These are phyloP conservation scores for Venustampulla echinocandica DNA, from an alignment of 495 filamentous ascomycete genomes.

Conservation along the genomic window DNA sequence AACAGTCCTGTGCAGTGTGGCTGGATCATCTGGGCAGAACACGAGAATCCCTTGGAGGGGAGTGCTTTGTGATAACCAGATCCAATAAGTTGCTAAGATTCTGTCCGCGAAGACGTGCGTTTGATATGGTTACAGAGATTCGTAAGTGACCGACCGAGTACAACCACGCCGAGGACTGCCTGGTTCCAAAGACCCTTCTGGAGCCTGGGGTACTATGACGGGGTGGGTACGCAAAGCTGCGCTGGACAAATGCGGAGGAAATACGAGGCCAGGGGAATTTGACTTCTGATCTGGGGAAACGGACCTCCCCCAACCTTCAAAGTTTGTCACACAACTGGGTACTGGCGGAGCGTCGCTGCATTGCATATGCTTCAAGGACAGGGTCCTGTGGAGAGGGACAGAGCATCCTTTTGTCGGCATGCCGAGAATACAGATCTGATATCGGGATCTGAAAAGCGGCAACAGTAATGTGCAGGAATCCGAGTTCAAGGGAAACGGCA, in stretches of 20 bases:
- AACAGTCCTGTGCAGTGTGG: slow-evolving; percentile 6
- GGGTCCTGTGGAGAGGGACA: neutral
- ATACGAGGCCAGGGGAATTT: neutral
- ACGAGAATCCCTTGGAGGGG: slow-evolving; percentile 13
- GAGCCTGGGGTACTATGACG: too few species aligned
- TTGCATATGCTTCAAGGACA: neutral
- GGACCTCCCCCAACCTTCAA: neutral
- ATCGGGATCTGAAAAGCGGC: neutral
- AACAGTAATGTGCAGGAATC: neutral
- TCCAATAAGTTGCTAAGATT: slow-evolving; percentile 4
- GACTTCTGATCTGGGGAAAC: neutral
- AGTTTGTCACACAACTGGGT: slow-evolving; percentile 2
- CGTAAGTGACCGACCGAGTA: neutral
- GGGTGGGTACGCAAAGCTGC: neutral
- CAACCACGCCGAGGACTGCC: neutral
- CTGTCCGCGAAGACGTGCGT: slow-evolving; percentile 1
- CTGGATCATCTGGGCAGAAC: slow-evolving; percentile 11
- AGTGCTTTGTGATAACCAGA: neutral
- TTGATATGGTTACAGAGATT: slow-evolving; percentile 4
- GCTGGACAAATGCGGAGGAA: neutral
- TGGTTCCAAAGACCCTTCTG: too few species aligned
- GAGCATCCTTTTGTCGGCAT: slow-evolving; percentile 1
- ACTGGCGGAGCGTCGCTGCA: slow-evolving; percentile 2
- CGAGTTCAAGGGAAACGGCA: neutral
- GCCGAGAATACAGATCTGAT: slow-evolving; percentile 2